Conservation (phyloP, 2,329 filamentous ascomycete species). For the Pezicula rhizophila region DNA sequence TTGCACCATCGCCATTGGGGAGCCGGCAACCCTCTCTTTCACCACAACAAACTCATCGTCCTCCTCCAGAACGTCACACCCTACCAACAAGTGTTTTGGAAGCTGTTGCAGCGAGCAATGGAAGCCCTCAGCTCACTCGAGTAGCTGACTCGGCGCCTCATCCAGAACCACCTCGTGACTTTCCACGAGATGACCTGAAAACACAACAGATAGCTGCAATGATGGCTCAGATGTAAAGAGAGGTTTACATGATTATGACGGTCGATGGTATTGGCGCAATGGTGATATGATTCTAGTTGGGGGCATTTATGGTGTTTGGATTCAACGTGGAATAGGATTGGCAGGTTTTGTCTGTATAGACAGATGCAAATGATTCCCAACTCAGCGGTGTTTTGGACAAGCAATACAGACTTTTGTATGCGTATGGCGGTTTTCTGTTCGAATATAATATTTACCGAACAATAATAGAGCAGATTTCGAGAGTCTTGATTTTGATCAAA, state of each 20-base stretch:
- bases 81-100: background rate
- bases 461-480: too few relatives aligned
- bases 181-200: conserved; percentile 15
- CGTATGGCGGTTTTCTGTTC: background rate
- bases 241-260: conserved; percentile 19
- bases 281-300: conserved; percentile 9
- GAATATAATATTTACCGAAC: background rate
- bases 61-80: conserved; percentile 11
- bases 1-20: conserved; percentile 25
- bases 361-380: conserved; percentile 11
- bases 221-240: conserved; percentile 15
- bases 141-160: background rate
- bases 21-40: conserved; percentile 27
- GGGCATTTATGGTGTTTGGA: conserved; percentile 12
- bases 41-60: conserved; percentile 21
- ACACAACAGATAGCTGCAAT: conserved; percentile 17
- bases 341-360: conserved; percentile 13
- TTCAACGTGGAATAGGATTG: background rate
- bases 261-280: conserved; percentile 18
- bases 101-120: conserved; percentile 12
- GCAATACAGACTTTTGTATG: background rate
- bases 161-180: conserved; percentile 17
- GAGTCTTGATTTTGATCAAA: background rate
- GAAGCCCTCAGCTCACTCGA: conserved; percentile 10
- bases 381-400: background rate